Evolutionary conservation across 768 basidiomycete species (phyloP).

Genomic region (Lactarius sp.): DNA sequence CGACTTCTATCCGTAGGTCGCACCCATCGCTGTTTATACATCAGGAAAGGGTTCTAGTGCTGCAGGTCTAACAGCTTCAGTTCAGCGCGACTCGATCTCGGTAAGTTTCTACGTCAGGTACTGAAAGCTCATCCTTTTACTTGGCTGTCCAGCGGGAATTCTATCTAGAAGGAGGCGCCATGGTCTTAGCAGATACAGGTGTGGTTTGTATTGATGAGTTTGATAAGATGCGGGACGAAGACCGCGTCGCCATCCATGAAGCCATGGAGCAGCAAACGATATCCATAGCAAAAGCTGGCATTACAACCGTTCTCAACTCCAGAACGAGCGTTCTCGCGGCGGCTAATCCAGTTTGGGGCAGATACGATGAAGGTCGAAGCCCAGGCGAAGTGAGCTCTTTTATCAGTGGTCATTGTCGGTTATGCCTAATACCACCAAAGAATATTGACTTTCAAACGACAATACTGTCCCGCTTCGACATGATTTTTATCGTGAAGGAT

Average conservation of each 20-base stretch:
- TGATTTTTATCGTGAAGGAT: slow-evolving; percentile 99
- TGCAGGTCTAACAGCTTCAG: slow-evolving; percentile 95
- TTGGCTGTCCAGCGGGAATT: slow-evolving; percentile 73
- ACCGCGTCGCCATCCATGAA: slow-evolving; percentile 98
- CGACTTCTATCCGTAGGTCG: slow-evolving; percentile 51
- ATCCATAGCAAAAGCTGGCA: slow-evolving; percentile 98
- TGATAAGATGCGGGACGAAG: slow-evolving; percentile 99
- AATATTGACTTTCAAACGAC: slow-evolving; percentile 99
- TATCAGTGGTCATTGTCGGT: background rate
- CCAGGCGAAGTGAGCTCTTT: slow-evolving; percentile 74
- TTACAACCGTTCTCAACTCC: slow-evolving; percentile 95
- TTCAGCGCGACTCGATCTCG: slow-evolving; percentile 88
- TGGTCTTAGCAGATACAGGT: slow-evolving; percentile 97
- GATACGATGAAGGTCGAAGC: slow-evolving; percentile 94
- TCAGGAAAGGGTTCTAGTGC: slow-evolving; percentile 98
- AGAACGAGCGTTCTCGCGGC: slow-evolving; percentile 94
- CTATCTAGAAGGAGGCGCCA: slow-evolving; percentile 97
- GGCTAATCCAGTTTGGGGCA: slow-evolving; percentile 95
- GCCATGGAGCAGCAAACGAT: slow-evolving; percentile 99
- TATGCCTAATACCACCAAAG: slow-evolving; percentile 32
- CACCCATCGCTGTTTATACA: slow-evolving; percentile 97
- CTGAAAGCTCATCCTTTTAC: slow-evolving; percentile 1
- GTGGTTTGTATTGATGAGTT: slow-evolving; percentile 99
- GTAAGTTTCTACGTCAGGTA: slow-evolving; percentile 40
- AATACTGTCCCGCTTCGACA: slow-evolving; percentile 96